A percentile compares a stretch with the other conserved stretches of the same genome.
phyloP scores from a whole-genome alignment of 1,284 basidiomycete genomes.

The Ceratobasidium sp. region DNA sequence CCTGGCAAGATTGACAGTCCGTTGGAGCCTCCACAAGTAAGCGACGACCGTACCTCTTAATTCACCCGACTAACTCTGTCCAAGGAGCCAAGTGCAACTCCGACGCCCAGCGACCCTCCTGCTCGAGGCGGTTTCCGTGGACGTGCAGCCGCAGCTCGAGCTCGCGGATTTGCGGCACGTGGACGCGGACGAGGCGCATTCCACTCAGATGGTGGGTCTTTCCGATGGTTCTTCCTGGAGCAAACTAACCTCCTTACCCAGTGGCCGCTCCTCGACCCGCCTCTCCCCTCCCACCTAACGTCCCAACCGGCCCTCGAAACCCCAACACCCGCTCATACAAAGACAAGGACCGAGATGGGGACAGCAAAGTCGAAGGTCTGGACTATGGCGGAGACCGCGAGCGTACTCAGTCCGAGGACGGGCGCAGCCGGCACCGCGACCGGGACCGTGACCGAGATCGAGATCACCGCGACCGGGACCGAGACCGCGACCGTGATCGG shows the following conservation, averaged over 20 bases:
- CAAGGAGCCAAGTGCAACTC: slow-evolving; percentile 19
- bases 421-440: slow-evolving; percentile 58
- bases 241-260: slow-evolving; percentile 50
- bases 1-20: slow-evolving; percentile 25
- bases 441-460: slow-evolving; percentile 46
- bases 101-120: slow-evolving; percentile 41
- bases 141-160: slow-evolving; percentile 41
- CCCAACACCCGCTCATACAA: slow-evolving; percentile 66
- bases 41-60: slow-evolving; percentile 40
- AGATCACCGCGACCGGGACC: slow-evolving; percentile 43
- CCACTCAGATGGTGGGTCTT: slow-evolving; percentile 39
- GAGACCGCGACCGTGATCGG: slow-evolving; percentile 46
- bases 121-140: slow-evolving; percentile 40
- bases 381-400: slow-evolving; percentile 76
- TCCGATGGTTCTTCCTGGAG: background rate
- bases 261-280: slow-evolving; percentile 68
- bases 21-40: slow-evolving; percentile 25
- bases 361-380: slow-evolving; percentile 82
- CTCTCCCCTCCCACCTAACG: slow-evolving; percentile 81
- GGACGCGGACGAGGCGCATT: slow-evolving; percentile 57
- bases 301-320: slow-evolving; percentile 85
- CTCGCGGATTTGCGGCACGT: slow-evolving; percentile 51
- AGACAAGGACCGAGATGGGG: slow-evolving; percentile 85
- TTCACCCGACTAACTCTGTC: background rate
- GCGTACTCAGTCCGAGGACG: slow-evolving; percentile 56